Evolutionary conservation across 495 filamentous ascomycete species (phyloP).

Genomic region (Annulohypoxylon maeteangense): DNA sequence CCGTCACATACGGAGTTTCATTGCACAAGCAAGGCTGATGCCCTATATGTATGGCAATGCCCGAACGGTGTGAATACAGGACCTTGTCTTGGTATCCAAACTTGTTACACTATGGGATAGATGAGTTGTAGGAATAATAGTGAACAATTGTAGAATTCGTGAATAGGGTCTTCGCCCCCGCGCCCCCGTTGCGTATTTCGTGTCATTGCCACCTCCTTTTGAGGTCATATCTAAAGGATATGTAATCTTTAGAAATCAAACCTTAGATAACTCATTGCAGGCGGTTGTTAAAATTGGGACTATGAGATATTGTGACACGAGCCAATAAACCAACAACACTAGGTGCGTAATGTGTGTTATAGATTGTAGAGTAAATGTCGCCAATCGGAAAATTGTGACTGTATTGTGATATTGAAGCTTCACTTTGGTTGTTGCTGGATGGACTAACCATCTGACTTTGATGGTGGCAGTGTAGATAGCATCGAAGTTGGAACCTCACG

Average conservation of each 20-base stretch:
- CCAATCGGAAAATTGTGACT: not conserved
- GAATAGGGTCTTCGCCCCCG: not conserved
- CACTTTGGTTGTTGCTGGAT: not conserved
- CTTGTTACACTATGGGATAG: not conserved
- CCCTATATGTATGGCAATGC: not conserved
- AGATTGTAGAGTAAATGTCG: too few species aligned
- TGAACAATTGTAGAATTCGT: not conserved
- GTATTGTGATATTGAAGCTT: not conserved
- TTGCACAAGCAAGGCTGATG: not conserved
- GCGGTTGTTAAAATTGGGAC: too few species aligned
- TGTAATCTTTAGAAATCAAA: too few species aligned
- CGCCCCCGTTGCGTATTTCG: not conserved
- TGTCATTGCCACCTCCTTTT: not conserved
- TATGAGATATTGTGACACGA: too few species aligned
- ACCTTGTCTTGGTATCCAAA: not conserved
- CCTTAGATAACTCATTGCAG: too few species aligned
- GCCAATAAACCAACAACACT: too few species aligned
- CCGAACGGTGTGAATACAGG: not conserved
- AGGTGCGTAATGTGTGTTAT: too few species aligned
- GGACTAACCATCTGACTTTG: not conserved
- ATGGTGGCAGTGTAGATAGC: not conserved
- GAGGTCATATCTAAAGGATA: too few species aligned
- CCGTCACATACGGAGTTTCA: slow-evolving; percentile 24
- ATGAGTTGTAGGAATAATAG: not conserved
- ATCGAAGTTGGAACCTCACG: not conserved